A percentile compares a stretch with the other conserved stretches of the same genome.
Conservation (phyloP, 805 yeast genomes). For the Candida multigemmis region DNA sequence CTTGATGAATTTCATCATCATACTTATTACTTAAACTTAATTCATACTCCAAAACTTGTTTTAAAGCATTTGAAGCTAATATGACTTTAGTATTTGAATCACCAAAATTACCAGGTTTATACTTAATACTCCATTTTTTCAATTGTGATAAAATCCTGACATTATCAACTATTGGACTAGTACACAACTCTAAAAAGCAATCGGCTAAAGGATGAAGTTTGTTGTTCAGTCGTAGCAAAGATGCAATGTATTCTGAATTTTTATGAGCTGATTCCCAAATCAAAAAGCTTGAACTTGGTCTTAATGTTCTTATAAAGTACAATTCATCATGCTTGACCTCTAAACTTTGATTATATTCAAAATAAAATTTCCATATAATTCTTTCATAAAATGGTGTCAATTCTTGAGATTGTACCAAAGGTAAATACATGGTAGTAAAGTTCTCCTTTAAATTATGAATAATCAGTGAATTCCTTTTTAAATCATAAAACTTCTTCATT, state of each 20-base stretch:
- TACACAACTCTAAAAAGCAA: no score
- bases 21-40: no score
- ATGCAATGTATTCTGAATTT: constrained; percentile 6
- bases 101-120: no score
- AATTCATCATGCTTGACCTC: constrained; percentile 9
- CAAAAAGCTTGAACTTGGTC: constrained; percentile 16
- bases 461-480: constrained; percentile 21
- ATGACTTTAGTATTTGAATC: no score
- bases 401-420: constrained; percentile 10
- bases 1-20: no score
- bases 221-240: no score
- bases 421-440: constrained; percentile 14
- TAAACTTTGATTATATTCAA: constrained; percentile 16
- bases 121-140: no score
- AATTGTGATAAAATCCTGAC: no score
- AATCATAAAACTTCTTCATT: constrained; percentile 26
- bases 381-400: constrained; percentile 30
- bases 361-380: constrained; percentile 31
- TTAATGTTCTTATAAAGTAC: constrained; percentile 12
- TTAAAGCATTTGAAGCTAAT: no score
- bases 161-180: background rate
- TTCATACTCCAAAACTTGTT: no score
- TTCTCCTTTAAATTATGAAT: constrained; percentile 18
- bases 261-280: constrained; percentile 27
- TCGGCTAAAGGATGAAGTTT: no score